Evolutionary conservation across 371 early-diverging fungal genomes (phyloP).

Genomic region (Rhizopus delemar): DNA sequence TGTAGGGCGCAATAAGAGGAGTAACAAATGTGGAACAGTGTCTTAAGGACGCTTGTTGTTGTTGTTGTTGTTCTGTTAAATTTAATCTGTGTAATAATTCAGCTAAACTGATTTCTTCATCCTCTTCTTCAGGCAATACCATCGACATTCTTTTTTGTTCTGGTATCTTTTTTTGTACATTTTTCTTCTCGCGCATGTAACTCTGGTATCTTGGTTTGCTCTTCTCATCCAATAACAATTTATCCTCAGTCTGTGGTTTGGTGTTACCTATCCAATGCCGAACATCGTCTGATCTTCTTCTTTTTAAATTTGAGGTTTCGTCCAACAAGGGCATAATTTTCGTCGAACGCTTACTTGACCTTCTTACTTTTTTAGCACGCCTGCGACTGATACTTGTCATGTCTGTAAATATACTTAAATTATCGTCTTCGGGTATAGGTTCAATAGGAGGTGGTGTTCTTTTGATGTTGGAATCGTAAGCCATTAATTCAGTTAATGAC

Average conservation of each 20-base stretch:
- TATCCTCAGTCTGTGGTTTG: not conserved
- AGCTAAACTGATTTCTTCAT: slow-evolving; percentile 40
- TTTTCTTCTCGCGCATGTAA: too few relatives aligned
- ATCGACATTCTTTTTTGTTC: not conserved
- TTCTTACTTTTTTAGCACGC: slow-evolving; percentile 20
- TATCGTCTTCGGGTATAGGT: slow-evolving; percentile 48
- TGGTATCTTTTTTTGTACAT: too few relatives aligned
- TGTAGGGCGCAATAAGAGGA: slow-evolving; percentile 34
- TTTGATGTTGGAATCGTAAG: slow-evolving; percentile 28
- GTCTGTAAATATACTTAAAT: slow-evolving; percentile 36
- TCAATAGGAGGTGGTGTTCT: slow-evolving; percentile 47
- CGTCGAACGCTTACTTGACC: slow-evolving; percentile 19
- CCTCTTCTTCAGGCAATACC: slow-evolving; percentile 20
- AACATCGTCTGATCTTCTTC: slow-evolving; percentile 46
- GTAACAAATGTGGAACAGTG: slow-evolving; percentile 24
- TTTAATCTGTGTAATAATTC: slow-evolving; percentile 35
- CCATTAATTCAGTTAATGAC: slow-evolving; percentile 46
- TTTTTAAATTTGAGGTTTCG: slow-evolving; percentile 34
- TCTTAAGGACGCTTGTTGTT: not conserved
- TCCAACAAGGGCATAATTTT: slow-evolving; percentile 24
- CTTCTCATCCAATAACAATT: not conserved
- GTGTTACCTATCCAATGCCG: slow-evolving; percentile 39
- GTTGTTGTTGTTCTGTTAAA: slow-evolving; percentile 15
- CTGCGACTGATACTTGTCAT: slow-evolving; percentile 50
- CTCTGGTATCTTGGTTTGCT: slow-evolving; percentile 12